A percentile compares a stretch with the other conserved stretches of the same genome.
These are phyloP conservation scores for Calocybe gangraenosa DNA, from an alignment of 768 basidiomycete species.

Conservation along the genomic window DNA sequence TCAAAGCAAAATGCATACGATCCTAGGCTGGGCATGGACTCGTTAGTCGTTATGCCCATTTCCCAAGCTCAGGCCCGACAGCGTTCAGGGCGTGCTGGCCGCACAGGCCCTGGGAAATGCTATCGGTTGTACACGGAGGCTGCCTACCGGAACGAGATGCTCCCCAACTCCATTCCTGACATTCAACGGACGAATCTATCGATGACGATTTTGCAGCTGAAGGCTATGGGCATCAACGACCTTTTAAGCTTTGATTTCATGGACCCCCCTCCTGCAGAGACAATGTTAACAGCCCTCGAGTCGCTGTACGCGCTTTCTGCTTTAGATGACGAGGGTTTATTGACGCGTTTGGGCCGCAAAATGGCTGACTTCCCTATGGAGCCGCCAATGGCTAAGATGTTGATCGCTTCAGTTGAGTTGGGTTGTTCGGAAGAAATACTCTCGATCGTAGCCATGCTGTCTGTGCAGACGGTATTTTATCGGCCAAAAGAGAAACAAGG, in stretches of 20 bases:
- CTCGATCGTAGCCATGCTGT: constrained; percentile 96
- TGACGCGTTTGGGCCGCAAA: constrained; percentile 93
- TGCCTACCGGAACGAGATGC: constrained; percentile 98
- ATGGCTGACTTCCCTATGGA: constrained; percentile 99
- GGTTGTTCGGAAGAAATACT: constrained; percentile 98
- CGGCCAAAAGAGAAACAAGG: constrained; percentile 99
- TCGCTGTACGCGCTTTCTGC: constrained; percentile 93
- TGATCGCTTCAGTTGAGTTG: constrained; percentile 95
- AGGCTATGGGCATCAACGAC: constrained; percentile 99
- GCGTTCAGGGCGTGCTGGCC: constrained; percentile 92
- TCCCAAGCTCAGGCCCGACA: constrained; percentile 98
- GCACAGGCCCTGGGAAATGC: constrained; percentile 97
- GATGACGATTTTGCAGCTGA: constrained; percentile 89
- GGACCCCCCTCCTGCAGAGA: constrained; percentile 97
- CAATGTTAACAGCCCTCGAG: constrained; percentile 95
- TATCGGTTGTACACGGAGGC: constrained; percentile 98
- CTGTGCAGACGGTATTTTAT: constrained; percentile 95
- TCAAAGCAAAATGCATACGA: constrained; percentile 99
- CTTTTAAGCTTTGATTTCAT: constrained; percentile 98
- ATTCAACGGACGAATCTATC: constrained; percentile 95
- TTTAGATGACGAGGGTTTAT: constrained; percentile 91
- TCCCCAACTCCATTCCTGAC: constrained; percentile 95
- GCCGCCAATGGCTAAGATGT: constrained; percentile 93
- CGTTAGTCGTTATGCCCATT: constrained; percentile 96
- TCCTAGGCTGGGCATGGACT: constrained; percentile 97